Evolutionary conservation across 148 eudicot genomes (phyloP), one percentile per base, ranked within the genome.

Genomic region (Arbutus unedo): DNA sequence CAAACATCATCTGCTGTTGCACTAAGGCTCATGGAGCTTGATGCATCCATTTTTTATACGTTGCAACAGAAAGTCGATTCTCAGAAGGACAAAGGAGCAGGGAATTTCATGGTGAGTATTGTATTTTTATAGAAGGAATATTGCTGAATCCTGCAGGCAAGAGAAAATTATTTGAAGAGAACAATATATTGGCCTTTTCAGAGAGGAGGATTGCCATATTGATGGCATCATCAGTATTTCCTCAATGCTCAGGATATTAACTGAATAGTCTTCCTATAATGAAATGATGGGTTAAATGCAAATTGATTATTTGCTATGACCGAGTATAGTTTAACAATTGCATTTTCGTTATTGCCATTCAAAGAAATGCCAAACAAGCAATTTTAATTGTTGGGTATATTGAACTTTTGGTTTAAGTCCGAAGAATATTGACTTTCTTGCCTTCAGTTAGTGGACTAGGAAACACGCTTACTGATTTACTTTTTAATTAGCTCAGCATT

Each of bases 1-100:
- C 86, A 74, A 47, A 87, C 92, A 64, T 77, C 89, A 51, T 68
- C 90, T 68, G 88, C 90, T 67, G 89, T 90, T 59, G 90, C 89
- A 49, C 56, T 90, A 78, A 83, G 92, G 88, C 89, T 90, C 16
- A 83, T 90, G 87, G 92, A 90, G 74, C 82, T 90, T 81, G 92
- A 90, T 82, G 21, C 87, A 70, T 88, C 90, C 55, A 82, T 90
- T 62, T 85, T 38, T 75, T 90, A 86, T 55, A 64, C 64, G 8
- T 70, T 44, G 54, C 64, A 82, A 4, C 88, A 87, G 84, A 88
- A 85, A 77, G 76, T 72, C 11, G 85, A 85, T 77, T 71, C 47
- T 75, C 79, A 83, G 47, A 88, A 79, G 68, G 85, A 83, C 45
- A 66, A 81, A 81, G 89, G 72, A 82, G 49, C 68, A 74, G 85